Evolutionary conservation across 1,284 basidiomycete species (phyloP), one percentile per base, ranked within the genome.

Genomic region (Ganoderma lucidum): DNA sequence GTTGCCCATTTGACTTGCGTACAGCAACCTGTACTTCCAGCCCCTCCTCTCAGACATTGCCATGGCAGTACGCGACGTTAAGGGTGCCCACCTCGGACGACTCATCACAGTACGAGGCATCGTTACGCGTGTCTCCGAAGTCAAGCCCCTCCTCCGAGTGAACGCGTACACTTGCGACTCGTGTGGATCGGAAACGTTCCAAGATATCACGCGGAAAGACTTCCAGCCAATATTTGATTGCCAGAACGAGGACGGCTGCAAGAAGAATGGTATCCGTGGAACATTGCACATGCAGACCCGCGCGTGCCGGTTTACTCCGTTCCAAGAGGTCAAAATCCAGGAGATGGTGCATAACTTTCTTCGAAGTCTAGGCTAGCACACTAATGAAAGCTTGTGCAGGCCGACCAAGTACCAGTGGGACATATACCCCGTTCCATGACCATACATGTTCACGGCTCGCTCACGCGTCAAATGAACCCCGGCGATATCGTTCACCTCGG

Each of bases 391-490:
- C 19, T 28, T 41, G n/a, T 66, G 10, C 74, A 96, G 95, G 95
- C 98, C 32, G 98, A 99, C 78, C 98, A 99, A 91, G 98, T 99
- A 0, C 98, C 98, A 30, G 97, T 99, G 45, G 98, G 98, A 3
- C 98, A 99, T 80, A 99, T 99, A 70, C 98, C 98, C 41, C 93
- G 98, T 45, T 96, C 96, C 2, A 99, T 99, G 98, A 97, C 96
- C 0, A 82, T 99, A 39, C 97, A 99, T 80, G 86, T 99, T 48
- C 92, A 96, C 75, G 98, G 98, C 15, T 92, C 88, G 67, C 87
- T 98, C 58, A 97, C 96, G 4, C 93, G 98, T 51, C 85, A 89
- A 62, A 93, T 99, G 90, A 98, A 93, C 77, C 98, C 98, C 0
- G 98, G 98, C 39, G 98, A 99, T 78, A 93, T 98, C 35, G 93